Base-by-base conservation (phyloP, 768 basidiomycete genomes). In the Trametes villosa region DNA sequence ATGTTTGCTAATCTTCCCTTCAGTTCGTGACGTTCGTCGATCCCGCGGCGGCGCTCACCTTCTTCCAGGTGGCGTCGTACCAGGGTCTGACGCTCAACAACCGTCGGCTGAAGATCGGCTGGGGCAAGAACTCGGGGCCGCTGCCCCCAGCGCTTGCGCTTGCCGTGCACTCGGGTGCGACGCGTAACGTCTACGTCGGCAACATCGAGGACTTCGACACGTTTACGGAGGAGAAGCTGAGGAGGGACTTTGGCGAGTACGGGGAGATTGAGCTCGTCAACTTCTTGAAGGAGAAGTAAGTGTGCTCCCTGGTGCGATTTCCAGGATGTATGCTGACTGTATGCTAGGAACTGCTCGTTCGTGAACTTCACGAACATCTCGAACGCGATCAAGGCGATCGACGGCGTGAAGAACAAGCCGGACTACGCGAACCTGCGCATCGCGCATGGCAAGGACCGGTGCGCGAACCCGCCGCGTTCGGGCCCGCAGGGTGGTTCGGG, bases 351-450 rank as follows among this genome's bases (percentile, higher is more conserved):
- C 77, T 96, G 94, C 72, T 94, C 93, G 30, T 99, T 95, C 71
- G 89, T 94, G 69, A 97, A 96, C 79, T 96, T 95, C 67, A 96
- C 94, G 33, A 95, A 95, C 77, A 86, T 97, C 66, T 87, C 89
- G 51, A 96, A 96, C 70, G 94, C 95, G 13, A 94, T 95, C 81
- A 98, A 98, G 79, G 95, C 96, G n/a, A 96, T 98, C 69, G 96
- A 98, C 58, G 90, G 88, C 9, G 85, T 97, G 75, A 96, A 96
- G 84, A 85, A 81, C 70, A 92, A 94, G 71, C 85, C 92, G 2
- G 96, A 98, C 71, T 98, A 98, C 71, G 80, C 85, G 18, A 88
- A 88, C 73, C 77, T 98, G 65, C 89, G 94, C 40, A 92, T 99
- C 59, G 89, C 94, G 17, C 95, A 96, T 75, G 95, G 96, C 60